A percentile compares a stretch with the other conserved stretches of the same genome.
Evolutionary conservation across 139 green algal species (phyloP).

Genomic region (Tetradesmus obliquus): DNA sequence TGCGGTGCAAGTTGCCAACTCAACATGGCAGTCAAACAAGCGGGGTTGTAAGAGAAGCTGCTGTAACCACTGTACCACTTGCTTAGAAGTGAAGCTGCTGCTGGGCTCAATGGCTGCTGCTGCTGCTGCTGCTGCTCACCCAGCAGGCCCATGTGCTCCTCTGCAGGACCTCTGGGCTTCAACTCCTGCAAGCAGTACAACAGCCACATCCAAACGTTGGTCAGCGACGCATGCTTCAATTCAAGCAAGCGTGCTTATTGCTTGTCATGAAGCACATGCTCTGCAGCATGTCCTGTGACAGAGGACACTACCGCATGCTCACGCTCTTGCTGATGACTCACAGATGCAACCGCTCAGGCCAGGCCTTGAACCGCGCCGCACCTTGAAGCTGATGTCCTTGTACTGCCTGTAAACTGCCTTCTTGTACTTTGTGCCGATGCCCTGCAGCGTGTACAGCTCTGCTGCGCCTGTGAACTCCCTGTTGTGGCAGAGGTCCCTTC

Average conservation of each 20-base stretch:
- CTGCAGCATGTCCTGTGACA: background rate
- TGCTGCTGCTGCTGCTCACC: slow-evolving; percentile 30
- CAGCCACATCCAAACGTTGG: background rate
- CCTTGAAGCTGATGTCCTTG: slow-evolving; percentile 60
- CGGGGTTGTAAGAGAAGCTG: too few relatives aligned
- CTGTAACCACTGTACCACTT: too few relatives aligned
- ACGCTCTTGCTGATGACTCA: background rate
- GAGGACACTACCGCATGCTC: too few relatives aligned
- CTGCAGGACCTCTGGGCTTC: background rate
- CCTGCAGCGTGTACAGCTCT: slow-evolving; percentile 20
- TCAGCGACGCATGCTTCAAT: too few relatives aligned
- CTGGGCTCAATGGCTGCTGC: background rate
- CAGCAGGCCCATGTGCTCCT: slow-evolving; percentile 48
- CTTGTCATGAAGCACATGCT: background rate
- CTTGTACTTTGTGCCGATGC: slow-evolving; percentile 55
- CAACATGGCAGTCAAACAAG: too few relatives aligned
- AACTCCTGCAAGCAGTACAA: slow-evolving; percentile 21
- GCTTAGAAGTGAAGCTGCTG: background rate
- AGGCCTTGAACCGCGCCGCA: background rate
- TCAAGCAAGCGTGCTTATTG: background rate
- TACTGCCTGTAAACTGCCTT: slow-evolving; percentile 62
- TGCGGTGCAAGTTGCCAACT: too few relatives aligned
- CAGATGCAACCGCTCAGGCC: background rate
- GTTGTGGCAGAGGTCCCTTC: slow-evolving; percentile 28
- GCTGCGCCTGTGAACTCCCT: slow-evolving; percentile 6